Evolutionary conservation across 1,139 yeast species (phyloP), one percentile per base, ranked within the genome.

Genomic region (Geotrichum aggregatum): DNA sequence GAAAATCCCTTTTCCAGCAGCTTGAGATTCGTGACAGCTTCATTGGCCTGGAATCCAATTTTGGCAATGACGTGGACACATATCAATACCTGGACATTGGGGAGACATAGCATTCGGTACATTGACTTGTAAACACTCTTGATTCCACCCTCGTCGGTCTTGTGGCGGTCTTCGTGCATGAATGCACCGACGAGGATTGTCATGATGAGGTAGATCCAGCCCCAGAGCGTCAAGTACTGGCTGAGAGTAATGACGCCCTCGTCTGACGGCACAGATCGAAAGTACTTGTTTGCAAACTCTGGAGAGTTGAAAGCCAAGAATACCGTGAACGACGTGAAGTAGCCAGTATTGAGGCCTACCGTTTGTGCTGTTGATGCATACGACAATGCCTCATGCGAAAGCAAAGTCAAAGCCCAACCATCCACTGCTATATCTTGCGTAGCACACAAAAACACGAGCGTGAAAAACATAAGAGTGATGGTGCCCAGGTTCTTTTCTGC

Each of bases 341-440:
- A 92, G 13, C 99, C 99, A 2, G 92, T 77, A 69, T 92, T 92
- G 56, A 92, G 77, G 0, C 98, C 99, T 45, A 92, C 80, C 0
- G 98, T 94, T 68, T 92, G 99, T 0, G 98, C 98, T 0, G 98
- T 92, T 3, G 96, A 87, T 0, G 98, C 98, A 70, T 81, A 92
- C n/a, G 95, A 83, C 54, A 92, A 73, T 19, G 95, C 86, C 41
- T 80, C 81, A 22, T 82, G 83, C 16, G 91, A 82, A 51, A 92
- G 73, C 49, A 92, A 80, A 1, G 97, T 92, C 64, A 92, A 72
- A 0, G 98, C 98, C 98, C 98, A 92, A 5, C 98, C 98, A 70
- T 92, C 99, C 14, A 92, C 98, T 1, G 98, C 98, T 52, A 92
- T 92, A 66, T 92, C 99, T 68, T 92, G 98, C 0, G 99, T 92